Evolutionary conservation across 2,329 filamentous ascomycete genomes (phyloP).

Genomic region (Diaporthe capsici): DNA sequence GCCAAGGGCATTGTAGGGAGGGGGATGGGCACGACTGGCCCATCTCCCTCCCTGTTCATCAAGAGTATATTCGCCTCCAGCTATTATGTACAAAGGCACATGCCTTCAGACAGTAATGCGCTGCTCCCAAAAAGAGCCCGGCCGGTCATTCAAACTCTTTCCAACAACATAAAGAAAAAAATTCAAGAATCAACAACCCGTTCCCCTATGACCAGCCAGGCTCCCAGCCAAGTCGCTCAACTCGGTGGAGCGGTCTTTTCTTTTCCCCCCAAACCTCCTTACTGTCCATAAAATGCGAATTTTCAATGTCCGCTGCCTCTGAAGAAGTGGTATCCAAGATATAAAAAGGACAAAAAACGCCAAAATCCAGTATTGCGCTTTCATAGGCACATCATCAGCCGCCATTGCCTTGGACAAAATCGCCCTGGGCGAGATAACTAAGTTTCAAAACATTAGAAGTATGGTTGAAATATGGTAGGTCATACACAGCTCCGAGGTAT

Average conservation of each 20-base stretch:
- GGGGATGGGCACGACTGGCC: slow-evolving; percentile 12
- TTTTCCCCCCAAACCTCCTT: slow-evolving; percentile 21
- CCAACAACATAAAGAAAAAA: neutral
- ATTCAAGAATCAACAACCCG: neutral
- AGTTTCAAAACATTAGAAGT: slow-evolving; percentile 42
- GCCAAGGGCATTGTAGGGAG: slow-evolving; percentile 28
- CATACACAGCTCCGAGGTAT: slow-evolving; percentile 38
- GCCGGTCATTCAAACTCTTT: neutral
- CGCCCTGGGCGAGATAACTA: slow-evolving; percentile 17
- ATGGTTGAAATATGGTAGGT: slow-evolving; percentile 40
- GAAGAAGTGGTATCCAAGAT: slow-evolving; percentile 43
- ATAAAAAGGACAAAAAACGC: slow-evolving; percentile 39
- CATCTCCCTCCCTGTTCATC: slow-evolving; percentile 29
- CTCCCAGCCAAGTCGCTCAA: slow-evolving; percentile 23
- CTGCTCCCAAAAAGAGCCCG: slow-evolving; percentile 24
- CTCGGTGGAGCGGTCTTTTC: slow-evolving; percentile 29
- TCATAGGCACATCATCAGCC: slow-evolving; percentile 38
- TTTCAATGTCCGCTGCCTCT: slow-evolving; percentile 36
- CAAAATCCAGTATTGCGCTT: slow-evolving; percentile 37
- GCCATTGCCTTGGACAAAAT: neutral
- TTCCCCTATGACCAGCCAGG: slow-evolving; percentile 32
- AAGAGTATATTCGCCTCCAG: slow-evolving; percentile 38
- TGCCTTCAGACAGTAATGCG: slow-evolving; percentile 18
- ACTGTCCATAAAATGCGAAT: slow-evolving; percentile 39
- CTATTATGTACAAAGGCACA: slow-evolving; percentile 40